Evolutionary conservation across 768 basidiomycete genomes (phyloP), one percentile per base, ranked within the genome.

Genomic region (Aureoboletus auriporus): DNA sequence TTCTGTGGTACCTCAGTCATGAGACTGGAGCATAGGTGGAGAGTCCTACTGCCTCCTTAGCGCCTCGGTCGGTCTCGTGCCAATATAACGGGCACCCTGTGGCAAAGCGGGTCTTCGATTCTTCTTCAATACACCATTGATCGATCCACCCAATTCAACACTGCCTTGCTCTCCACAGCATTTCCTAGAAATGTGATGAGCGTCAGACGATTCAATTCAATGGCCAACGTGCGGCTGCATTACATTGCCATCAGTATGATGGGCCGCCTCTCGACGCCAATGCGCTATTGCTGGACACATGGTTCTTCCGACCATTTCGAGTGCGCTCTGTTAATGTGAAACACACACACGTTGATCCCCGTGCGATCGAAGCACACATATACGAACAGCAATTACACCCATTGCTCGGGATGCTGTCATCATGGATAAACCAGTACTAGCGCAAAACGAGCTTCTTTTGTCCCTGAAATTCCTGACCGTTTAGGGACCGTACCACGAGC

Each of bases 401-500:
- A 28, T 52, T 51, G 20, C 33, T 39, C 64, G 61, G 63, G 56
- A 66, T 66, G 63, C 59, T 66, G 64, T 57, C 53, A 64, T 50
- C 40, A 37, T 37, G 6, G 41, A 43, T 43, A 56, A 65, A 58
- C 44, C 11, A 37, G 54, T 51, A 44, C 56, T 43, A 56, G 60
- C 46, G 46, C 45, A 48, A 51, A 47, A 46, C 41, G 20, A 23
- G 20, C 20, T 23, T 4, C 39, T 36, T 46, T 40, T 50, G 47
- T 50, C 58, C 63, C 63, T 61, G 67, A 61, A 43, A 37, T 59
- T 17, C 30, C 49, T 55, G 47, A 43, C 52, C 20, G 20, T 4
- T 23, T 4, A 23, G 20, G 20, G 20, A 23, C 20, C 20, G 20
- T 23, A 23, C 20, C 20, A 23, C 20, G 20, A 23, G 20, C 20